Base-by-base conservation (phyloP, 139 green algal species). In the Tetratostichococcus sp. region DNA sequence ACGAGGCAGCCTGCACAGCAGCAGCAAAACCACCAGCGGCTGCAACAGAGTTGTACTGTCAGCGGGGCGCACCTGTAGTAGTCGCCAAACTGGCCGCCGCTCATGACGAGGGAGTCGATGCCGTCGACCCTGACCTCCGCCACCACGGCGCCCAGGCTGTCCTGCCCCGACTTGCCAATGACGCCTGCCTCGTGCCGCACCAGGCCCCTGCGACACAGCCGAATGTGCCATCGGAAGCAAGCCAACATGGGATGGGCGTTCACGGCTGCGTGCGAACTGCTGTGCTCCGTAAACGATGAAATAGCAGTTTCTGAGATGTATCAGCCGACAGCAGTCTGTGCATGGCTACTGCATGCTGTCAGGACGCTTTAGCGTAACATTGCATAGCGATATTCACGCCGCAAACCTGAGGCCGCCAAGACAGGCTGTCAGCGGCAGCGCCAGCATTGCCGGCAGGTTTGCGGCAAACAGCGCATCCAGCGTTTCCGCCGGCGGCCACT, bases 361-460 rank as follows among this genome's bases (percentile, higher is more conserved):
- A n/a, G n/a, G n/a, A n/a, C n/a, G n/a, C n/a, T n/a, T n/a, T n/a
- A n/a, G n/a, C n/a, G n/a, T n/a, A n/a, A n/a, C n/a, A n/a, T n/a
- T n/a, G n/a, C n/a, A n/a, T n/a, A n/a, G n/a, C n/a, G n/a, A n/a
- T n/a, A n/a, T n/a, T n/a, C n/a, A n/a, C n/a, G n/a, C n/a, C n/a
- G 17, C 22, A 14, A 19, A 78, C 77, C 72, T 75, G 57, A 82
- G 33, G 8, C 91, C 88, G 14, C 86, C 84, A 21, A 89, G 76
- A 1, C 71, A 75, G 3, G 84, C 84, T 2, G 67, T 70, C 23
- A 89, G 39, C 0, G 89, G 77, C 23, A 88, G 89, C 16, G 82
- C 76, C 22, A 94, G 57, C 77, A 96, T 62, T 19, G 89, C 84
- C 0, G 85, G 67, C 58, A 75, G 65, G 77, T 97, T 95, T 77